These are phyloP conservation scores for Aureobasidium zeae DNA, from an alignment of 2,329 filamentous ascomycete genomes.

Conservation along the genomic window DNA sequence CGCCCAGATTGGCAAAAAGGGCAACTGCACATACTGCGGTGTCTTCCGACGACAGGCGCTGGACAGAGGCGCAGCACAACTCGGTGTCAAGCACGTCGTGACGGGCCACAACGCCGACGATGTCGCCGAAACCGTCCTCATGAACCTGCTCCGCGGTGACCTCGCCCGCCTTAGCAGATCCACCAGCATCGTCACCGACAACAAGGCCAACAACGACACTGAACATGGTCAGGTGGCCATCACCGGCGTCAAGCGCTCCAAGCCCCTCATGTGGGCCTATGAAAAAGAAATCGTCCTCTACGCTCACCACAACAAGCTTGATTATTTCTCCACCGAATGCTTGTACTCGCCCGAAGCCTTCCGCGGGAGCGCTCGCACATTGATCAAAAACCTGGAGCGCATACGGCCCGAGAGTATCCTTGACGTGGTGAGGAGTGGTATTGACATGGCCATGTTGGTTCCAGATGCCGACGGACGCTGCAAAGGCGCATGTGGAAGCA, in stretches of 20 bases:
- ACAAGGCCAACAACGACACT: conserved; percentile 34
- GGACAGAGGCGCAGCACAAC: conserved; percentile 78
- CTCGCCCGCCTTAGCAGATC: conserved; percentile 76
- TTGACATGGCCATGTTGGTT: conserved; percentile 90
- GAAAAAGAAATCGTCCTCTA: conserved; percentile 99
- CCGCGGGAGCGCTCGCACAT: conserved; percentile 74
- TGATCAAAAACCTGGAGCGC: conserved; percentile 93
- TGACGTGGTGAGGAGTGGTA: conserved; percentile 87
- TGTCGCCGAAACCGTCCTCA: conserved; percentile 91
- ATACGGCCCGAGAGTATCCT: conserved; percentile 89
- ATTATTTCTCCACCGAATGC: conserved; percentile 98
- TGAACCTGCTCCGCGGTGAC: conserved; percentile 91
- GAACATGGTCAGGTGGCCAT: conserved; percentile 20
- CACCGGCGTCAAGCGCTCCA: conserved; percentile 90
- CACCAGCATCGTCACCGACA: conserved; percentile 72
- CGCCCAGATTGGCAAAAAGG: conserved; percentile 90
- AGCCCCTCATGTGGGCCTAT: conserved; percentile 95
- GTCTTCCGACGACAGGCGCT: conserved; percentile 91
- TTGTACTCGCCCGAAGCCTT: conserved; percentile 98
- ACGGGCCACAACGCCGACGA: conserved; percentile 98
- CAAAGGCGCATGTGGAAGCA: conserved; percentile 37
- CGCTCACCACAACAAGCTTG: conserved; percentile 89
- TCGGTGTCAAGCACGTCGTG: conserved; percentile 86
- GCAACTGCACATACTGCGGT: conserved; percentile 97
- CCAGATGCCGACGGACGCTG: conserved; percentile 45